Percentiles rank a stretch among this genome's conserved stretches.
These are phyloP conservation scores for Vitis vinifera DNA, from an alignment of 164 flowering plant genomes.

Conservation along the genomic window DNA sequence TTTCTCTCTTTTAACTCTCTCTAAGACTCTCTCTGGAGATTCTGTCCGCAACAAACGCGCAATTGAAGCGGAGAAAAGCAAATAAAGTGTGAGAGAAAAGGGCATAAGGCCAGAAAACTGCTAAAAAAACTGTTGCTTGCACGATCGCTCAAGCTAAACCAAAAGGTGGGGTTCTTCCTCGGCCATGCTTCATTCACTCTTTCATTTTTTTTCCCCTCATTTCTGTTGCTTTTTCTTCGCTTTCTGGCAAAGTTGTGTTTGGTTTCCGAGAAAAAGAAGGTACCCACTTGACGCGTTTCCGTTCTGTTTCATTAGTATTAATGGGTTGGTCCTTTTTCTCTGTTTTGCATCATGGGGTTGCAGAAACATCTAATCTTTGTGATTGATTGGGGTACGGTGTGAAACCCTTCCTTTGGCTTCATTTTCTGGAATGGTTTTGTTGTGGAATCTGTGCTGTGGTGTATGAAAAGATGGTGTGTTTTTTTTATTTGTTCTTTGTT, in stretches of 20 bases:
- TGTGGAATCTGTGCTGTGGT: not conserved
- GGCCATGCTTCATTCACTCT: too few relatives aligned
- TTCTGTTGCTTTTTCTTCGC: conserved; percentile 17
- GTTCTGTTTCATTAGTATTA: not conserved
- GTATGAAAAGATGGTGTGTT: too few relatives aligned
- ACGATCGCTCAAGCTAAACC: conserved; percentile 37
- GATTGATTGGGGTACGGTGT: not conserved
- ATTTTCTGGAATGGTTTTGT: not conserved
- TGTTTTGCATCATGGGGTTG: not conserved
- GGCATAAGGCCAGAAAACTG: conserved; percentile 7
- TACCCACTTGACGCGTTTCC: not conserved
- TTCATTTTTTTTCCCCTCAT: too few relatives aligned
- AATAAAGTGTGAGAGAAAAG: conserved; percentile 1
- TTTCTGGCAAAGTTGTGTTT: conserved; percentile 16
- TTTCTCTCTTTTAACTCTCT: not conserved
- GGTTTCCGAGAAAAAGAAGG: conserved; percentile 7
- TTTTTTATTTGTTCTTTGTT: too few relatives aligned
- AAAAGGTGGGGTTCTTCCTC: too few relatives aligned
- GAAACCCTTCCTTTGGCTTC: not conserved
- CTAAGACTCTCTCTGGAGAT: too few relatives aligned
- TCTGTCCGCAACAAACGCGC: conserved; percentile 28
- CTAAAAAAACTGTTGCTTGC: conserved; percentile 34
- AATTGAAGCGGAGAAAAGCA: not conserved
- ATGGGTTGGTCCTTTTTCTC: conserved; percentile 1
- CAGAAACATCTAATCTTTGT: not conserved